Evolutionary conservation across 345 rosid genomes (phyloP), one percentile per base, ranked within the genome.

Genomic region (Pistacia atlantica): DNA sequence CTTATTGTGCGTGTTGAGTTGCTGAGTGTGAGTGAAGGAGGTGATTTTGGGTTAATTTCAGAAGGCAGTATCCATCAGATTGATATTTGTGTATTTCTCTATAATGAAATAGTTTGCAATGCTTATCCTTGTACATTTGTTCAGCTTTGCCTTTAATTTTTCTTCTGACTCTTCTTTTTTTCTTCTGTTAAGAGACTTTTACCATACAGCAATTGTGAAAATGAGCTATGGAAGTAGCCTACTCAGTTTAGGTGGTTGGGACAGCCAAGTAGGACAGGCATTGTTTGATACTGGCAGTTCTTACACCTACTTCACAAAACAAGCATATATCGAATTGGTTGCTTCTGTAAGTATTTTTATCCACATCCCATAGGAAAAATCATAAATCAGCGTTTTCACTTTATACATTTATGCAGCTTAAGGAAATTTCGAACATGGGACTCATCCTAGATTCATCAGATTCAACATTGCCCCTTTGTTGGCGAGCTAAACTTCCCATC

Each of bases 221-320:
- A 80, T 95, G 82, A 87, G 72, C 78, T 95, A 91, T 48, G 98
- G 96, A 78, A 84, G 84, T 28, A 77, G 72, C 76, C 80, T 77
- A 35, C 86, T 93, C 71, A 86, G 85, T 80, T 83, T 90, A 74
- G 93, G 89, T 3, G 83, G 78, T 3, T 72, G 49, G 71, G 81
- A 73, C 20, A 82, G 85, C 60, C 84, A 83, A 77, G 69, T 71
- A 49, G 86, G 85, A 77, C 76, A 80, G 59, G 84, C 89, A 51
- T 74, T 90, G 72, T 91, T 93, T 79, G 98, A 93, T 72, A 93
- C 86, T 65, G 99, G 99, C 72, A 95, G 99, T 80, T 95, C 99
- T 68, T 95, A 93, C 78, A 90, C 97, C 13, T 93, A 95, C 86
- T 89, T 95, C 73, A 83, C 98, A 58, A 89, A 84, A 75, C 83